Evolutionary conservation across 2,329 filamentous ascomycete genomes (phyloP).

Genomic region (Colletotrichum sp.): DNA sequence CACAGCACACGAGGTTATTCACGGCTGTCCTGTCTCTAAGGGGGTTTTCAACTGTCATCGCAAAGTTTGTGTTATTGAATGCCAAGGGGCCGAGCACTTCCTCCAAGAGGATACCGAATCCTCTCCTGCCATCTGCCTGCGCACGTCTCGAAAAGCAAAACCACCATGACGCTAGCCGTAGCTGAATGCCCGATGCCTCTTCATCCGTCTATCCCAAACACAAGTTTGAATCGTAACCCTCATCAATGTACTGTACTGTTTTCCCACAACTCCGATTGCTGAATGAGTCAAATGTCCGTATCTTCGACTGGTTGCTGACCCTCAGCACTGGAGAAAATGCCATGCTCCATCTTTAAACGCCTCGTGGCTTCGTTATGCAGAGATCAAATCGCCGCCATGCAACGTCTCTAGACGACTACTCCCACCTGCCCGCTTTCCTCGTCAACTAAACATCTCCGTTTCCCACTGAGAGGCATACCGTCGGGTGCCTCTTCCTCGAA

Average conservation of each 20-base stretch:
- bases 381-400: conserved; percentile 8
- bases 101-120: background rate
- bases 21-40: background rate
- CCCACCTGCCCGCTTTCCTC: conserved; percentile 22
- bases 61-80: background rate
- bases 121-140: background rate
- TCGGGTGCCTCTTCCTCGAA: conserved; percentile 43
- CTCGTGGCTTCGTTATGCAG: conserved; percentile 20
- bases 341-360: conserved; percentile 7
- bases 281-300: background rate
- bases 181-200: background rate
- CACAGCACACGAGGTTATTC: background rate
- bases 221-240: background rate
- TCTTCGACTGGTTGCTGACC: background rate
- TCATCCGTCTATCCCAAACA: background rate
- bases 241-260: background rate
- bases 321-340: background rate
- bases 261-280: conserved; percentile 2
- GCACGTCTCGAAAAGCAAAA: background rate
- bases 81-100: background rate
- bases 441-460: conserved; percentile 38
- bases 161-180: background rate
- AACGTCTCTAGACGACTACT: conserved; percentile 15
- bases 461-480: conserved; percentile 32
- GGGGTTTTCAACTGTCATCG: background rate